Conservation (phyloP, 805 yeast genomes). For the Metschnikowia reukaufii region DNA sequence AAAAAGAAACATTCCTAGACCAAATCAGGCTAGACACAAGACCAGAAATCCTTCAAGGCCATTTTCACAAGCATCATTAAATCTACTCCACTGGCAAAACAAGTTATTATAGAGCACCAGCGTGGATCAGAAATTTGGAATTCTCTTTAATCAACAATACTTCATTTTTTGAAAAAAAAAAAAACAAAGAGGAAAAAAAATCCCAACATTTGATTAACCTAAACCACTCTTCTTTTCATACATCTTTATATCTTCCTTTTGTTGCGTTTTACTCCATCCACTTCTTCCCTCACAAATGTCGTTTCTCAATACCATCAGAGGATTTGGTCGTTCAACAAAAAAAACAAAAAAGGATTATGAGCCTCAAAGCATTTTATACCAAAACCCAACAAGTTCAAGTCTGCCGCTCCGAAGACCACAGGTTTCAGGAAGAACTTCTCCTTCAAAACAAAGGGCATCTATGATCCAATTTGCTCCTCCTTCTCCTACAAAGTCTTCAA, state of each 20-base stretch:
- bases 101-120: too few species aligned
- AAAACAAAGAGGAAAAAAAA: too few species aligned
- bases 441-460: slow-evolving; percentile 29
- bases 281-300: slow-evolving; percentile 32
- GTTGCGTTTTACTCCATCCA: not conserved
- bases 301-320: slow-evolving; percentile 47
- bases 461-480: slow-evolving; percentile 26
- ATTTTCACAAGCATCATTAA: too few species aligned
- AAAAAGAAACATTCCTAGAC: not conserved
- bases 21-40: too few species aligned
- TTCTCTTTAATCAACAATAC: too few species aligned
- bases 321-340: slow-evolving; percentile 47
- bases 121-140: too few species aligned
- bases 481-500: slow-evolving; percentile 24
- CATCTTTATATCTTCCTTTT: too few species aligned
- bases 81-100: too few species aligned
- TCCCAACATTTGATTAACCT: too few species aligned
- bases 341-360: slow-evolving; percentile 39
- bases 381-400: slow-evolving; percentile 32
- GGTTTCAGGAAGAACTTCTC: slow-evolving; percentile 42
- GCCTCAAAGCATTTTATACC: slow-evolving; percentile 30
- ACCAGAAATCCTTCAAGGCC: too few species aligned
- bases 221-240: too few species aligned
- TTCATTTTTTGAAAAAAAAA: too few species aligned
- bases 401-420: slow-evolving; percentile 38